Conservation (phyloP, 2,329 filamentous ascomycete genomes). For the Stylonectria norvegica region DNA sequence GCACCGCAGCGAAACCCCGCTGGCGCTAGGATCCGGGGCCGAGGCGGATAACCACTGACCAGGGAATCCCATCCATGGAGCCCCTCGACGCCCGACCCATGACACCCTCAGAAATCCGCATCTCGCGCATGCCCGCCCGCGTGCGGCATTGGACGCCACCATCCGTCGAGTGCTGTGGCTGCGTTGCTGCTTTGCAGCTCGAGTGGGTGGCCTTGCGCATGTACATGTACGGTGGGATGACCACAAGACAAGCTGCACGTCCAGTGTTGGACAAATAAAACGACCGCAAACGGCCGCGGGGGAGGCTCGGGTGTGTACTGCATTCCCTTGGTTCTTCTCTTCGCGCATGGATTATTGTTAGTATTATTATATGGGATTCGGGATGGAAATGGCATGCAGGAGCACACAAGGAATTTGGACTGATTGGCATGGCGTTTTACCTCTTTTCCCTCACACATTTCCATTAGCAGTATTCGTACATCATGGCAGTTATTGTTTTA, state of each 20-base stretch:
- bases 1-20: too few relatives aligned
- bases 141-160: slow-evolving; percentile 18
- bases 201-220: not conserved
- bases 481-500: too few relatives aligned
- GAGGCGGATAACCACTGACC: too few relatives aligned
- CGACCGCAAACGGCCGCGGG: too few relatives aligned
- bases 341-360: not conserved
- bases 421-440: not conserved
- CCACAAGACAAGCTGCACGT: not conserved
- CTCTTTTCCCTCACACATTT: not conserved
- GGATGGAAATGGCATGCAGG: not conserved
- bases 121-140: slow-evolving; percentile 1
- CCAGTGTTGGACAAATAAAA: too few relatives aligned
- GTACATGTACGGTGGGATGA: not conserved
- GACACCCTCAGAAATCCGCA: slow-evolving; percentile 10
- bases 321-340: not conserved
- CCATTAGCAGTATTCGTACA: too few relatives aligned
- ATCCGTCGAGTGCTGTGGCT: not conserved
- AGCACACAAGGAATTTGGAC: not conserved
- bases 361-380: not conserved
- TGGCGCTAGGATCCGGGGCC: too few relatives aligned
- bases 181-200: not conserved
- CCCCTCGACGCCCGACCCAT: slow-evolving; percentile 2
- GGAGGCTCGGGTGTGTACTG: not conserved
- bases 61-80: slow-evolving; percentile 9